Evolutionary conservation across 2,329 filamentous ascomycete species (phyloP), one percentile per base, ranked within the genome.

Genomic region (Penicillium nordicum): DNA sequence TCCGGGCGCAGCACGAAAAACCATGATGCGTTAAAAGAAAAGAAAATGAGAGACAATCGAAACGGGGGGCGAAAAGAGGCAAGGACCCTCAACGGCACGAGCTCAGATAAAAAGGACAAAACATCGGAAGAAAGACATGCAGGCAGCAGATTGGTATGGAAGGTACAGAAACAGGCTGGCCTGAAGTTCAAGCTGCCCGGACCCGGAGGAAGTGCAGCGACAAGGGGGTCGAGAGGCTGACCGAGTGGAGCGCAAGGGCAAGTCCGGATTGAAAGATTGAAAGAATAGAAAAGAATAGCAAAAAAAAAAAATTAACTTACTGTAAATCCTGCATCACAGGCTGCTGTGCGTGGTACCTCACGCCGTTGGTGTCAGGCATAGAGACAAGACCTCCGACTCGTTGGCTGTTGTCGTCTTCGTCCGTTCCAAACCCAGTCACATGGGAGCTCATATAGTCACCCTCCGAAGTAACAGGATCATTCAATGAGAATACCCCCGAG

Each of bases 331-430:
- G 74, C 71, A 76, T 72, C 64, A 74, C 71, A 77, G 79, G 73
- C 73, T 78, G 79, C 71, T 77, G 77, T 72, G 79, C 66, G 68
- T 76, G 75, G 76, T 80, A 83, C 74, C 79, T 77, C 74, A 78
- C 68, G 69, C 76, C 75, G 72, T 78, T 79, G 67, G 71, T 74
- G 63, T 75, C 69, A 66, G 76, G 69, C 67, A 80, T 77, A 57
- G 76, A 71, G 65, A 74, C 73, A 66, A 82, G 72, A 57, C 72
- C 68, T 65, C 75, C 76, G 70, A 82, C 79, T 73, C 80, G 80
- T 66, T 80, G 78, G 68, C 76, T 73, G 61, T 75, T 75, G 65
- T 82, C 80, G 65, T 80, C 76, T 63, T 72, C 71, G 41, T 74
- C 73, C 58, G 70, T 69, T 53, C 69, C 55, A 60, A 72, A 74